phyloP scores from a whole-genome alignment of 768 basidiomycete genomes.

The Pulveroboletus sp. region DNA sequence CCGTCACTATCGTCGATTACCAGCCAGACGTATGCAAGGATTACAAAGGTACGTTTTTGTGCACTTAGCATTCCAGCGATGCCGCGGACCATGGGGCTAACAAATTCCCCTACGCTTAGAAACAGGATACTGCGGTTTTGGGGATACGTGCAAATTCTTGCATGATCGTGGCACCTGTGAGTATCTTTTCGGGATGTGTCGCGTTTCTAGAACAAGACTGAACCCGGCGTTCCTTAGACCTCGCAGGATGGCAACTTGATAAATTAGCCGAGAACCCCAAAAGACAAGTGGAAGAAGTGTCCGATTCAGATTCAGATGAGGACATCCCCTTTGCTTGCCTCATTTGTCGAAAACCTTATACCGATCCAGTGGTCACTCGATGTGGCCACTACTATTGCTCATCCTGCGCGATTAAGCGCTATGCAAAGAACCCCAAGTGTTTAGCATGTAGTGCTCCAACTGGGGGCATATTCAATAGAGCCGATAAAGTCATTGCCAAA shows the following conservation, averaged over 20 bases:
- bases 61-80: background rate
- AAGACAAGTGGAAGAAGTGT: constrained; percentile 52
- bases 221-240: constrained; percentile 48
- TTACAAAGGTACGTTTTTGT: constrained; percentile 78
- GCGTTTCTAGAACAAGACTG: constrained; percentile 5
- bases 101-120: constrained; percentile 45
- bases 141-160: constrained; percentile 98
- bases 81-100: constrained; percentile 18
- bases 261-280: constrained; percentile 78
- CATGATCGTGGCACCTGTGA: constrained; percentile 94
- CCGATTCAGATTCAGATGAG: constrained; percentile 71
- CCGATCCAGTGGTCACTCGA: constrained; percentile 91
- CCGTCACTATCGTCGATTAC: constrained; percentile 94
- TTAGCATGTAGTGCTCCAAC: constrained; percentile 91
- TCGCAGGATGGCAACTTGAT: constrained; percentile 99
- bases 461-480: constrained; percentile 94
- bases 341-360: constrained; percentile 92
- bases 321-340: constrained; percentile 98
- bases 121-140: constrained; percentile 98
- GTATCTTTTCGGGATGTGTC: constrained; percentile 29
- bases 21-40: constrained; percentile 99
- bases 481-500: constrained; percentile 88
- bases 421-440: constrained; percentile 91
- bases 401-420: constrained; percentile 92
- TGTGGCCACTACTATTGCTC: constrained; percentile 98